A percentile compares a stretch with the other conserved stretches of the same genome.
phyloP scores from a whole-genome alignment of 2,329 filamentous ascomycete genomes.

The Calonectria hawksworthii region DNA sequence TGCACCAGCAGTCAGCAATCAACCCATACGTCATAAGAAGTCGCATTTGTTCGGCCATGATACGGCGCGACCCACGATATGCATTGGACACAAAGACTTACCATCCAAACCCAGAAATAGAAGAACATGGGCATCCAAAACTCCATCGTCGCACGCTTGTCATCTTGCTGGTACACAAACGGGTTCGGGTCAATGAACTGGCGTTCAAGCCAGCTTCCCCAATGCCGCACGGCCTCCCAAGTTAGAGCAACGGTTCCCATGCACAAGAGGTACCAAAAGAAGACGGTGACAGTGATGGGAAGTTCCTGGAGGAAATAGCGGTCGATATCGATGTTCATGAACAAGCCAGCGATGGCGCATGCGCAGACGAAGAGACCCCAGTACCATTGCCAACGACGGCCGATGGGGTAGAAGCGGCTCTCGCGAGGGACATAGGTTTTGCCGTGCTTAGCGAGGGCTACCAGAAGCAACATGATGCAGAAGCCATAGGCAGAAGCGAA shows the following conservation, averaged over 20 bases:
- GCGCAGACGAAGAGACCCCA: slow-evolving; percentile 76
- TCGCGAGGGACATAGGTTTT: slow-evolving; percentile 71
- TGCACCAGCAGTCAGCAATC: slow-evolving; percentile 40
- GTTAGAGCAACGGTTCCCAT: slow-evolving; percentile 75
- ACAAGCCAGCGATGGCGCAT: slow-evolving; percentile 76
- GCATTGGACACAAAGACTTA: slow-evolving; percentile 49
- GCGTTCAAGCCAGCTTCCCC: slow-evolving; percentile 84
- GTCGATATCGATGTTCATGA: slow-evolving; percentile 81
- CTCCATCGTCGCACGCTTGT: slow-evolving; percentile 73
- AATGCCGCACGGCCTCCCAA: slow-evolving; percentile 84
- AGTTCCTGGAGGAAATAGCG: slow-evolving; percentile 78
- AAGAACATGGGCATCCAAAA: slow-evolving; percentile 79
- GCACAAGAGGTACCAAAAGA: slow-evolving; percentile 82
- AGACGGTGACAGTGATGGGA: slow-evolving; percentile 77
- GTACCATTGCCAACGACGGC: slow-evolving; percentile 86
- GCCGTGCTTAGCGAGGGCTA: slow-evolving; percentile 77
- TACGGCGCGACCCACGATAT: neutral
- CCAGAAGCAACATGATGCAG: slow-evolving; percentile 73
- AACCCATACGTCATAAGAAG: neutral
- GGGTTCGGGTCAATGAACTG: slow-evolving; percentile 79
- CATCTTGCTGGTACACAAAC: slow-evolving; percentile 71
- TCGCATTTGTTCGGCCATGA: neutral
- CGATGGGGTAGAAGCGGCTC: slow-evolving; percentile 77
- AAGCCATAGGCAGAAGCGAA: slow-evolving; percentile 73
- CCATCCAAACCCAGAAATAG: slow-evolving; percentile 79